Conservation (phyloP, 345 rosid species). For the Aegle marmelos region DNA sequence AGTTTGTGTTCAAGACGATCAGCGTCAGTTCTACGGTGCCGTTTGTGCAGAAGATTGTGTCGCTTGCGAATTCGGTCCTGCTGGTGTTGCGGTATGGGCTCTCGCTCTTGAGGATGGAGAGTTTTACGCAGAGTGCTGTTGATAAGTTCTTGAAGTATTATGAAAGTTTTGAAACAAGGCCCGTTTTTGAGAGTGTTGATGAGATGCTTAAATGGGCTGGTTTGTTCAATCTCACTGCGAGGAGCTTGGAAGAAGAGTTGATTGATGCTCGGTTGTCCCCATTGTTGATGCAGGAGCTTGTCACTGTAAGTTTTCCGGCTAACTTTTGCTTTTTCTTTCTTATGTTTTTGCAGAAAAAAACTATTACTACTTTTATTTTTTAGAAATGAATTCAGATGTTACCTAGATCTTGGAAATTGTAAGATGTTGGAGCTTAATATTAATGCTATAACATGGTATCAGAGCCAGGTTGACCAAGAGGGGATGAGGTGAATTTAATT, state of each 20-base stretch:
- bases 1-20: slow-evolving; percentile 59
- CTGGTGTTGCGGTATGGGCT: slow-evolving; percentile 71
- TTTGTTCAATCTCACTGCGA: slow-evolving; percentile 65
- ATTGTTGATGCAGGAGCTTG: slow-evolving; percentile 56
- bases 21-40: slow-evolving; percentile 34
- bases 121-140: slow-evolving; percentile 60
- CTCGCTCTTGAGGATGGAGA: slow-evolving; percentile 68
- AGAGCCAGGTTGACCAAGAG: too few species aligned
- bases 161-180: slow-evolving; percentile 55
- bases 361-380: background rate
- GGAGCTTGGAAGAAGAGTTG: slow-evolving; percentile 57
- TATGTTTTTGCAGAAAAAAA: background rate
- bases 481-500: too few species aligned
- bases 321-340: background rate
- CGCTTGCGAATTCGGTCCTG: slow-evolving; percentile 51
- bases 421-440: too few species aligned
- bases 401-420: too few species aligned
- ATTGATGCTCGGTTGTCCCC: slow-evolving; percentile 47
- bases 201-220: slow-evolving; percentile 92
- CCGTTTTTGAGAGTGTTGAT: slow-evolving; percentile 72
- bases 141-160: slow-evolving; percentile 76
- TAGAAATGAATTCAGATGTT: background rate
- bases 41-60: slow-evolving; percentile 50
- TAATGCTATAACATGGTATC: too few species aligned
- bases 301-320: slow-evolving; percentile 53